A percentile compares a stretch with the other conserved stretches of the same genome.
Evolutionary conservation across 1,284 basidiomycete species (phyloP).

Genomic region (Rhodotorula sp.): DNA sequence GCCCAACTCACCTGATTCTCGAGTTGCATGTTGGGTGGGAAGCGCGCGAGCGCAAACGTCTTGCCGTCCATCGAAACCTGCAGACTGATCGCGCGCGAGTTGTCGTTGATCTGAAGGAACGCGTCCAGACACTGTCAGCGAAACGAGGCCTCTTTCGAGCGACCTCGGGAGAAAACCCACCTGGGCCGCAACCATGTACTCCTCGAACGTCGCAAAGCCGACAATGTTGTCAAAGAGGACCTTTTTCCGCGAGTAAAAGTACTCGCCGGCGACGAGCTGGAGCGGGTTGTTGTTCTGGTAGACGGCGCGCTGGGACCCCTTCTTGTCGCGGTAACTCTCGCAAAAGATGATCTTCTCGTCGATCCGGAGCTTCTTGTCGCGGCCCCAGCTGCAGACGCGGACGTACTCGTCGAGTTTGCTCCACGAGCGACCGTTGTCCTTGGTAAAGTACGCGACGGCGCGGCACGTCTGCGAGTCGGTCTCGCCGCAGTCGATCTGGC

Average conservation of each 20-base stretch:
- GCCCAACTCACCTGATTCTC: slow-evolving; percentile 63
- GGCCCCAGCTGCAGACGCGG: slow-evolving; percentile 86
- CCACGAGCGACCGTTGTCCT: slow-evolving; percentile 78
- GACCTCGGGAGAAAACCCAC: slow-evolving; percentile 53
- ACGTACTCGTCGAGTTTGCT: slow-evolving; percentile 78
- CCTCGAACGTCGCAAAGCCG: slow-evolving; percentile 94
- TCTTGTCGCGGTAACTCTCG: slow-evolving; percentile 81
- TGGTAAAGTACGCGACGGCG: slow-evolving; percentile 69
- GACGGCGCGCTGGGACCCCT: slow-evolving; percentile 67
- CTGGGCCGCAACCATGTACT: slow-evolving; percentile 92
- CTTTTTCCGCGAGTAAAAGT: slow-evolving; percentile 70
- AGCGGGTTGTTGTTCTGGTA: slow-evolving; percentile 65
- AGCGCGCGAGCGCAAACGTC: slow-evolving; percentile 77
- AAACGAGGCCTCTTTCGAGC: neutral
- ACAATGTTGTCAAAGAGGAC: slow-evolving; percentile 83
- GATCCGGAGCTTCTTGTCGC: slow-evolving; percentile 71
- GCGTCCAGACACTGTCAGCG: neutral
- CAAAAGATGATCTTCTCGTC: slow-evolving; percentile 88
- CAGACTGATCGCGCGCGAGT: slow-evolving; percentile 66
- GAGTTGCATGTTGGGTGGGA: slow-evolving; percentile 85
- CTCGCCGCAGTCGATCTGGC: slow-evolving; percentile 64
- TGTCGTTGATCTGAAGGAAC: slow-evolving; percentile 59
- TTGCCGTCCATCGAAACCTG: slow-evolving; percentile 89
- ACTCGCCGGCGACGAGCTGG: slow-evolving; percentile 73
- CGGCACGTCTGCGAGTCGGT: slow-evolving; percentile 59